Evolutionary conservation across 371 early-diverging fungal species (phyloP), one percentile per base, ranked within the genome.

Genomic region (Mortierella sp.): DNA sequence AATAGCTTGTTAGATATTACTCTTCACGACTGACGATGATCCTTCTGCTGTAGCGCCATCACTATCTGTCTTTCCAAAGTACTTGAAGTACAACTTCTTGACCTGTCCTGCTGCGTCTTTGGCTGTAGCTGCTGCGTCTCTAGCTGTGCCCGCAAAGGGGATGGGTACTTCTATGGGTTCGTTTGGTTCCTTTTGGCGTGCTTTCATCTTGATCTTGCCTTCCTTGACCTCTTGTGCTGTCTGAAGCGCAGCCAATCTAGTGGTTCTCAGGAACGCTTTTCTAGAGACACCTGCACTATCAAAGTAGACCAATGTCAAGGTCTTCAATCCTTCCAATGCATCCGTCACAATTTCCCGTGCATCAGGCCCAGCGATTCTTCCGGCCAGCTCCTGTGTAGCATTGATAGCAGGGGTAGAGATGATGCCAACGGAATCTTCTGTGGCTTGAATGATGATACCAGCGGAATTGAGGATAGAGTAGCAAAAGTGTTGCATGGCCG

Each of bases 201-300:
- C 68, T 44, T 45, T 74, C 54, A 76, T 60, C 59, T 68, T 68
- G 60, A 68, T 48, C 58, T 69, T 76, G 0, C 76, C 69, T 7
- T 76, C 76, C n/a, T 51, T 54, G n/a, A 76, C 62, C 43, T 76
- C 76, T 37, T 68, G 64, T 14, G 76, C 69, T 3, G 76, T 68
- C 54, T 61, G 76, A 53, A 76, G 29, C 4, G 76, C 76, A 0
- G 76, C 76, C 21, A 64, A 10, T 12, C 76, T 54, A 1, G 65
- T 48, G 1, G 69, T 68, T 12, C 65, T 60, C 51, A 76, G 57
- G 49, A 76, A 76, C 10, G 76, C 76, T 6, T 69, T 59, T 0
- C 76, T 16, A 0, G 76, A 76, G n/a, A 76, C 54, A 21, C 76
- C 76, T 1, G 69, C 54, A 5, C 48, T 49, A 31, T 76, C 76